A percentile compares a stretch with the other conserved stretches of the same genome.
These are phyloP conservation scores for Polygonum aviculare DNA, from an alignment of 148 eudicot genomes.

Conservation along the genomic window DNA sequence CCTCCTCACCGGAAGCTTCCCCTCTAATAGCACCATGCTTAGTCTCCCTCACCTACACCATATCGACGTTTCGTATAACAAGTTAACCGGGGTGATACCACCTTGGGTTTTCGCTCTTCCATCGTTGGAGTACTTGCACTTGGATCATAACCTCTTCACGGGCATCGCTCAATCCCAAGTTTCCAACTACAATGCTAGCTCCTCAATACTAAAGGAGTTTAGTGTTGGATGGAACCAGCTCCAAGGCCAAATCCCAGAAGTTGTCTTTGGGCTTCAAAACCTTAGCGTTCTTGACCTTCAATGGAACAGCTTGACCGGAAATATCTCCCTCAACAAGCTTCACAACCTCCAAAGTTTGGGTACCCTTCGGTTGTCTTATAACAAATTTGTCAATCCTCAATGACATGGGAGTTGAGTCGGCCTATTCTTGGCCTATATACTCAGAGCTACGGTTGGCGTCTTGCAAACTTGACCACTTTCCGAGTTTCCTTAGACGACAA, in stretches of 20 bases:
- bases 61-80: constrained; percentile 16
- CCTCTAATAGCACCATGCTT: constrained; percentile 21
- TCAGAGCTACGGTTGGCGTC: not conserved
- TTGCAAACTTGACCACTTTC: constrained; percentile 18
- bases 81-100: constrained; percentile 17
- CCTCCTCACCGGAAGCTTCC: constrained; percentile 14
- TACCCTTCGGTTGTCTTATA: not conserved
- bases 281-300: not conserved
- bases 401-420: not conserved
- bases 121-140: not conserved
- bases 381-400: not conserved
- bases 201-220: not conserved
- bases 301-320: constrained; percentile 18
- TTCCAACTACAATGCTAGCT: not conserved
- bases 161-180: not conserved
- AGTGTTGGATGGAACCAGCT: not conserved
- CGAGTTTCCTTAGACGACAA: constrained; percentile 2
- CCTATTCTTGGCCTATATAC: not conserved
- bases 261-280: constrained; percentile 8
- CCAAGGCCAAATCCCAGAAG: constrained; percentile 7
- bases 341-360: constrained; percentile 1
- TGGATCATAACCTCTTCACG: not conserved
- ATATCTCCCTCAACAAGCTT: constrained; percentile 6
- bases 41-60: constrained; percentile 18
- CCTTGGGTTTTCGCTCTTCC: constrained; percentile 18